Evolutionary conservation across 805 yeast genomes (phyloP), one percentile per base, ranked within the genome.

Genomic region (Myxozyma melibiosi): DNA sequence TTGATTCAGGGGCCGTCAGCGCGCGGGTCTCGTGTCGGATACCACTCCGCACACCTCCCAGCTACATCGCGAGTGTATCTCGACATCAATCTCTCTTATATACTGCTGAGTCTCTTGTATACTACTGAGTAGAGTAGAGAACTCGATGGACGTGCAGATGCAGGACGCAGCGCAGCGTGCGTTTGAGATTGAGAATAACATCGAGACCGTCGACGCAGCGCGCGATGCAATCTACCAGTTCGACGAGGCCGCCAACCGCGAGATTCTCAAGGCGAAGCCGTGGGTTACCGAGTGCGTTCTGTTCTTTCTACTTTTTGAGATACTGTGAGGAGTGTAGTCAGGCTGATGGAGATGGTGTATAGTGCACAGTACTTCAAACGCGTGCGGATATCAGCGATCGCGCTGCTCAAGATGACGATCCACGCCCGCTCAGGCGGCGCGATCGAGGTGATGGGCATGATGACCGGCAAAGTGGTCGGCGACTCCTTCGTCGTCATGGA

Each of bases 401-500:
- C 96, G 0, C 69, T 87, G 42, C 70, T 81, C 57, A 89, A 89
- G 67, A 90, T 90, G 87, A 69, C 86, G 1, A 75, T 82, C 13
- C 97, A 90, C 71, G 91, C 96, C 0, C 75, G 86, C 24, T 75
- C 84, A 0, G 97, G 97, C 4, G 96, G 96, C 0, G 75, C 86
- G 8, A 85, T 89, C 38, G 99, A 92, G 70, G 83, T 94, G 4
- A 92, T 92, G 98, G 99, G 98, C 3, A 87, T 91, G 87, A 77
- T 92, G 70, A 81, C 91, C 0, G 98, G 99, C 0, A 83, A 83
- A 64, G 80, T 87, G 8, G 74, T 80, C 13, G 76, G 75, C 4
- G 73, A 76, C 18, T 72, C 78, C 24, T 79, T 90, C 57, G 78
- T 86, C 1, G 86, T 94, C 1, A 78, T 84, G 77, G 97, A 92